Conservation (phyloP, 2,329 filamentous ascomycete genomes). For the Fusarium chaquense region DNA sequence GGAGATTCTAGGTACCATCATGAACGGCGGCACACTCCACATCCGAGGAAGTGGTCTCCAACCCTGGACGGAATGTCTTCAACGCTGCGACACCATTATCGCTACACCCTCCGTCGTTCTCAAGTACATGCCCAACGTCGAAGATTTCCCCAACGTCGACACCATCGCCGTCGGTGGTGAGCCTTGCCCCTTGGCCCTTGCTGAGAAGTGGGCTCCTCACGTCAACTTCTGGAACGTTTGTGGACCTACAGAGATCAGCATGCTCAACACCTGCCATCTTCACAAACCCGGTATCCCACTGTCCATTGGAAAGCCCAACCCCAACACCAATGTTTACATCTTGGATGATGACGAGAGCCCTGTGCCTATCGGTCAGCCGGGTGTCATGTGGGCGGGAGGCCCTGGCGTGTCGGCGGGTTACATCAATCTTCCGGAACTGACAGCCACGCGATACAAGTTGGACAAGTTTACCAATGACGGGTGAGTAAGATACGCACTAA, state of each 20-base stretch:
- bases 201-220: constrained; percentile 35
- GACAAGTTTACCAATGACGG: constrained; percentile 44
- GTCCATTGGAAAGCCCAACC: constrained; percentile 51
- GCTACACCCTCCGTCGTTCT: constrained; percentile 34
- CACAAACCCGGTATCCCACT: constrained; percentile 20
- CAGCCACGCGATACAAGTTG: constrained; percentile 18
- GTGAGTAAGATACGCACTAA: not conserved
- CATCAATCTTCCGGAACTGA: constrained; percentile 18
- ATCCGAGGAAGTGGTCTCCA: constrained; percentile 33
- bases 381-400: constrained; percentile 65
- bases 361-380: constrained; percentile 61
- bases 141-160: constrained; percentile 29
- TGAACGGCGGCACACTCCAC: constrained; percentile 37
- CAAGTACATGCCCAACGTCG: constrained; percentile 30
- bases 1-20: constrained; percentile 36
- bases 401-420: constrained; percentile 28
- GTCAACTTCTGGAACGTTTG: constrained; percentile 37
- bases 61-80: constrained; percentile 34
- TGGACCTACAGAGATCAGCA: constrained; percentile 35
- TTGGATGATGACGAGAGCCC: constrained; percentile 60
- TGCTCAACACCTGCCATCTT: constrained; percentile 35
- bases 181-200: constrained; percentile 28
- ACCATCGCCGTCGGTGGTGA: constrained; percentile 34
- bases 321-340: constrained; percentile 67
- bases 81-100: constrained; percentile 30